phyloP scores from a whole-genome alignment of 2,329 filamentous ascomycete species.

The Aspergillus sp. region DNA sequence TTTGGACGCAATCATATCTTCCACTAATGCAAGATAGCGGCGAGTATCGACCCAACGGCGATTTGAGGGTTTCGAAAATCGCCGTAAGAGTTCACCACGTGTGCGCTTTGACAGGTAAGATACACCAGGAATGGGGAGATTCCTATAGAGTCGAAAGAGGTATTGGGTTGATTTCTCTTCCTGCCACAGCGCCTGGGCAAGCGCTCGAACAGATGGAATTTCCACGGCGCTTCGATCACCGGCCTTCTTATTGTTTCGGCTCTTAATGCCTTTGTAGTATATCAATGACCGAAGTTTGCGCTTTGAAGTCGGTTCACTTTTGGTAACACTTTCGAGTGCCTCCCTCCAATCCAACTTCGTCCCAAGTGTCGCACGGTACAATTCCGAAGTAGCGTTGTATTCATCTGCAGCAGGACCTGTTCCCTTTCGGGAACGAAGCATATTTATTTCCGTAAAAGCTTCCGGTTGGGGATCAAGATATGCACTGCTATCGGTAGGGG shows the following conservation, averaged over 20 bases:
- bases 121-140: slow-evolving; percentile 47
- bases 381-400: slow-evolving; percentile 13
- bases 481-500: background rate
- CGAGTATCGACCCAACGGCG: slow-evolving; percentile 50
- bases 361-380: slow-evolving; percentile 18
- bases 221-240: slow-evolving; percentile 20
- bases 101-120: slow-evolving; percentile 42
- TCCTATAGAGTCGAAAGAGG: slow-evolving; percentile 47
- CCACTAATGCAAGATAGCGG: slow-evolving; percentile 72
- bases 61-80: slow-evolving; percentile 51
- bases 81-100: slow-evolving; percentile 58
- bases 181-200: slow-evolving; percentile 37
- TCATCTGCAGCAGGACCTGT: slow-evolving; percentile 12
- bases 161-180: slow-evolving; percentile 39
- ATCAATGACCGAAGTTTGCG: too few species aligned
- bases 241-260: background rate
- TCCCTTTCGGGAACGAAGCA: slow-evolving; percentile 1
- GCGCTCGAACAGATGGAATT: slow-evolving; percentile 27
- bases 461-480: background rate
- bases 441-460: background rate
- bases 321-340: slow-evolving; percentile 32
- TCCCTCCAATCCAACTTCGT: slow-evolving; percentile 17
- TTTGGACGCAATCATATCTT: slow-evolving; percentile 69
- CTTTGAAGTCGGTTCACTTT: slow-evolving; percentile 8
- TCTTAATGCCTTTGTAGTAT: too few species aligned